Evolutionary conservation across 169 alveolate species (phyloP).

Genomic region (Plasmodium knowlesi): DNA sequence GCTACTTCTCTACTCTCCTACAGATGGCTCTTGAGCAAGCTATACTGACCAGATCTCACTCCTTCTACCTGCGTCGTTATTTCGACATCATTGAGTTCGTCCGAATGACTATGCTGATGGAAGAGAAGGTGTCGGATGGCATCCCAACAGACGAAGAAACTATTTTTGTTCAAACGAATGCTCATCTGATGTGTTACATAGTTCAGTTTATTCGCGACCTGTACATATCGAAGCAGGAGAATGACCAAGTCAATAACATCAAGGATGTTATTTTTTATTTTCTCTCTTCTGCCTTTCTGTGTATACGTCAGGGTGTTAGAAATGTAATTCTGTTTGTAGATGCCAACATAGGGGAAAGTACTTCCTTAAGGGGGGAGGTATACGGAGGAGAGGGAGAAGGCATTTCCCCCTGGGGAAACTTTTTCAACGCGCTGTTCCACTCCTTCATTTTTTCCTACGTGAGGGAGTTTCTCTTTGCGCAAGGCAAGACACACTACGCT

Average conservation of each 20-base stretch:
- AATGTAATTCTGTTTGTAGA: conserved; percentile 15
- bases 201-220: not conserved
- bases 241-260: not conserved
- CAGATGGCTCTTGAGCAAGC: conserved; percentile 18
- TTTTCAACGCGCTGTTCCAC: not conserved
- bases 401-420: not conserved
- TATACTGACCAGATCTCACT: not conserved
- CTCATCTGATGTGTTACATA: not conserved
- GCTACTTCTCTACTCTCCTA: not conserved
- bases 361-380: not conserved
- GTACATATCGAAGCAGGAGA: not conserved
- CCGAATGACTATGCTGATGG: not conserved
- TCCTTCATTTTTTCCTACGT: conserved; percentile 10
- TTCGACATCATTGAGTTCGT: conserved; percentile 5
- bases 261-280: not conserved
- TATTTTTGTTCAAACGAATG: conserved; percentile 1
- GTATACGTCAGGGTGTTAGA: not conserved
- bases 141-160: not conserved
- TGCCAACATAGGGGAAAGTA: not conserved
- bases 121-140: not conserved
- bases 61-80: conserved; percentile 22
- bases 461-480: not conserved
- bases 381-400: not conserved
- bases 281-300: conserved; percentile 14
- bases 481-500: not conserved